A percentile compares a stretch with the other conserved stretches of the same genome.
phyloP scores from a whole-genome alignment of 805 yeast genomes.

The Ogataea paraovalis region DNA sequence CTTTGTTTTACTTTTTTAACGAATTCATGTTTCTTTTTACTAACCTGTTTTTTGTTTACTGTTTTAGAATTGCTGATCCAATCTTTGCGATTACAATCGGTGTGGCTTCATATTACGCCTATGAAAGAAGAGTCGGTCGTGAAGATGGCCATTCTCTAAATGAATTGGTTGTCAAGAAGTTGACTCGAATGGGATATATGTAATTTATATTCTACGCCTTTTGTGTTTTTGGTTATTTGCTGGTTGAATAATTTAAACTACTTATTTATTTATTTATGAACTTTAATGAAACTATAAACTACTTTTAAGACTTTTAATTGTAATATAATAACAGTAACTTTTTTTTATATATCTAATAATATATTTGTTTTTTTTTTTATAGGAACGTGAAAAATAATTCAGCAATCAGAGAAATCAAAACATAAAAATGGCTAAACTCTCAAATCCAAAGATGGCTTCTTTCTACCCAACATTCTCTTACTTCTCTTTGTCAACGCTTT shows the following conservation, averaged over 20 bases:
- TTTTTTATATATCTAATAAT: too few species aligned
- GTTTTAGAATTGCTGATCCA: constrained; percentile 53
- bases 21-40: neutral
- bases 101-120: constrained; percentile 55
- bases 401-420: neutral
- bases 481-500: constrained; percentile 21
- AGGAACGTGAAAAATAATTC: neutral
- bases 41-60: neutral
- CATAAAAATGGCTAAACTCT: constrained; percentile 15
- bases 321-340: too few species aligned
- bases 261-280: too few species aligned
- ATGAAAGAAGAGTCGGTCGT: constrained; percentile 56
- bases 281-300: too few species aligned
- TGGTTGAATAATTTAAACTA: too few species aligned
- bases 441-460: constrained; percentile 30
- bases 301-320: too few species aligned
- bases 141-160: constrained; percentile 56
- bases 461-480: constrained; percentile 24
- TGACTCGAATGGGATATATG: constrained; percentile 3
- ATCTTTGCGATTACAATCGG: constrained; percentile 62
- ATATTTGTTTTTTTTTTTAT: too few species aligned
- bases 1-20: too few species aligned
- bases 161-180: constrained; percentile 43
- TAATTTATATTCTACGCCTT: neutral
- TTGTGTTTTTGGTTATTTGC: too few species aligned